Conservation (phyloP, 176 grass and related monocot genomes). For the Musa beccarii region DNA sequence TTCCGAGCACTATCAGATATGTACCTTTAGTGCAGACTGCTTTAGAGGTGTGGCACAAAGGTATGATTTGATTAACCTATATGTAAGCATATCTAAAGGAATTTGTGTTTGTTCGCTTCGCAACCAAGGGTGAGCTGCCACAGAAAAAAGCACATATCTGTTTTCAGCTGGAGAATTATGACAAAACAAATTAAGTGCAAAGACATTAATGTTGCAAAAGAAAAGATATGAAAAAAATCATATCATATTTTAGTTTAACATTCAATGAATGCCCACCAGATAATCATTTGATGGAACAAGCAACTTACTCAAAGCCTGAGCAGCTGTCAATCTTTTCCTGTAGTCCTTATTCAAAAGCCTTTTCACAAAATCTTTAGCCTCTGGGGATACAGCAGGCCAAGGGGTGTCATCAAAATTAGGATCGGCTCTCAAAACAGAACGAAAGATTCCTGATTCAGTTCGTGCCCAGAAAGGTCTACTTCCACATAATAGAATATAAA, state of each 20-base stretch:
- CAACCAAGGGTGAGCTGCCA: conserved; percentile 20
- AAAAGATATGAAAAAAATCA: no score
- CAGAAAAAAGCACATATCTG: not conserved
- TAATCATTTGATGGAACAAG: not conserved
- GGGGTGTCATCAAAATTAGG: conserved; percentile 15
- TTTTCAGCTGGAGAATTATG: not conserved
- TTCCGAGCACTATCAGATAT: not conserved
- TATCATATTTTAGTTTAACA: no score
- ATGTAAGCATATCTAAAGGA: conserved; percentile 10
- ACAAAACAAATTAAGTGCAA: not conserved
- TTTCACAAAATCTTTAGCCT: conserved; percentile 20
- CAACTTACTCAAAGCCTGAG: conserved; percentile 12
- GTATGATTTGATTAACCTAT: conserved; percentile 6
- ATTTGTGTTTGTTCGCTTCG: not conserved
- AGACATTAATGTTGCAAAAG: no score
- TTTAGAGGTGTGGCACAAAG: not conserved
- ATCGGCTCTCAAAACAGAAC: conserved; percentile 16
- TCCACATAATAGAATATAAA: conserved; percentile 12
- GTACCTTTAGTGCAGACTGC: conserved; percentile 4
- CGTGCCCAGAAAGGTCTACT: conserved; percentile 15
- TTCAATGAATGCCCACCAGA: not conserved
- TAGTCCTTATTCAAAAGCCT: conserved; percentile 15
- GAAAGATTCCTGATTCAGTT: conserved; percentile 19
- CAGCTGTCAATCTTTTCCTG: conserved; percentile 18
- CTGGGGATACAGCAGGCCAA: conserved; percentile 5